These are phyloP conservation scores for Artomyces pyxidatus DNA, from an alignment of 768 basidiomycete species.

Conservation along the genomic window DNA sequence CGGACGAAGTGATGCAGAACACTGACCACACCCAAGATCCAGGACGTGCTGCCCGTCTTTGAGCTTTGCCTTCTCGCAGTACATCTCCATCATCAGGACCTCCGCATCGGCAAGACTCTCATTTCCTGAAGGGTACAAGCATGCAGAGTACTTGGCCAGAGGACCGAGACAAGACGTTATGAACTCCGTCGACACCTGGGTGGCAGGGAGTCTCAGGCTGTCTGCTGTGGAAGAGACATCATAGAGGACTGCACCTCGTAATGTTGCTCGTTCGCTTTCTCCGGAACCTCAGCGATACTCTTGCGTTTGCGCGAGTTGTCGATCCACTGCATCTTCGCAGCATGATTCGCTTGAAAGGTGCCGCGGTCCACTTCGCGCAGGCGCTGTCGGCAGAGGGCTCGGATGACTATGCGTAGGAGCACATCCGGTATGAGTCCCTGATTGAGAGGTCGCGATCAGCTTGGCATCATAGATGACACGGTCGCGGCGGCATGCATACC, in stretches of 20 bases:
- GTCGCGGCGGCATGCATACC: constrained; percentile 9
- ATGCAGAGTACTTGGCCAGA: constrained; percentile 59
- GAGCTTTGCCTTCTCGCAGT: constrained; percentile 57
- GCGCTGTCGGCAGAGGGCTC: constrained; percentile 42
- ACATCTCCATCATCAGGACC: constrained; percentile 54
- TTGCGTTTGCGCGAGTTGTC: constrained; percentile 39
- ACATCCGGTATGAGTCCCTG: constrained; percentile 60
- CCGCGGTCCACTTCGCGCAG: constrained; percentile 55
- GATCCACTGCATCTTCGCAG: constrained; percentile 61
- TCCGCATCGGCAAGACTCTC: constrained; percentile 60
- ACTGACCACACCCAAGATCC: constrained; percentile 59
- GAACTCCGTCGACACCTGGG: constrained; percentile 50
- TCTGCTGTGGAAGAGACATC: neutral
- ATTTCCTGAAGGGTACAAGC: constrained; percentile 51
- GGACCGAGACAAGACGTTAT: constrained; percentile 60
- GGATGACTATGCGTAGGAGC: constrained; percentile 37
- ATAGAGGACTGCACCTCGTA: constrained; percentile 47
- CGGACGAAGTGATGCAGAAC: neutral
- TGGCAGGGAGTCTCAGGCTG: neutral
- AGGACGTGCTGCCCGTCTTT: constrained; percentile 53
- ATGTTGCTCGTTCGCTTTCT: constrained; percentile 70
- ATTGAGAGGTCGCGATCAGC: neutral
- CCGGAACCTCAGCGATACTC: constrained; percentile 52
- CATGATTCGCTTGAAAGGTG: constrained; percentile 51
- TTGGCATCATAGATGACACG: neutral